Base-by-base conservation (phyloP, 177 flowering plant genomes). In the Vitis hybrid region DNA sequence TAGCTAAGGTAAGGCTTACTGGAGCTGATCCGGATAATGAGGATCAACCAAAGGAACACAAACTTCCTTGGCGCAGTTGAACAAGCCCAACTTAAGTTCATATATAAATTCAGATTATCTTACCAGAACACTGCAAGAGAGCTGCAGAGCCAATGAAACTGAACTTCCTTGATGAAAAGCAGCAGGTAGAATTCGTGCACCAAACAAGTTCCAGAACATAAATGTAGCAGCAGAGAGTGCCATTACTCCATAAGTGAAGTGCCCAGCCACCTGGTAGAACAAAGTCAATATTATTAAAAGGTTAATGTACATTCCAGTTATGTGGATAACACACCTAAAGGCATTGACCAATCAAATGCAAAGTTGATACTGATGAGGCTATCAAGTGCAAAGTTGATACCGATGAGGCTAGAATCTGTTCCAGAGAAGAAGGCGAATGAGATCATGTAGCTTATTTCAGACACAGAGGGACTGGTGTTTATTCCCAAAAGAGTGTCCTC, bases 61-160 rank as follows among this genome's bases (percentile, higher is more conserved):
- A 13, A 54, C 19, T 15, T 54, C 56, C 56, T 14, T 2, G 56
- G 17, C 17, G 2, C 14, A 19, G 26, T 18, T 57, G 60, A 11
- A 14, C 18, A 49, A 49, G 0, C 7, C 39, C 8, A 13, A 34
- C 54, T 45, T 52, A 19, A 13, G 23, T 56, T 34, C 15, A 70
- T 13, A 13, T 14, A 55, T 12, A 55, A 13, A 34, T 51, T 30
- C 12, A 51, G 50, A 49, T 30, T n/a, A 62, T 32, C 79, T 65
- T 89, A 94, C 98, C 97, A 95, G 80, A 75, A 91, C 99, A 81
- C 93, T 93, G 83, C 99, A 96, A 59, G 99, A 88, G 55, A 96
- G 97, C 82, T 96, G 99, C 82, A 96, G 80, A 18, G 99, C 99
- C 83, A 96, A 72, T 30, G 99, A 92, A 72, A 89, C 76, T 51